Evolutionary conservation across 192 early-diverging fungal species (phyloP), one percentile per base, ranked within the genome.

Genomic region (Coemansia sp.): DNA sequence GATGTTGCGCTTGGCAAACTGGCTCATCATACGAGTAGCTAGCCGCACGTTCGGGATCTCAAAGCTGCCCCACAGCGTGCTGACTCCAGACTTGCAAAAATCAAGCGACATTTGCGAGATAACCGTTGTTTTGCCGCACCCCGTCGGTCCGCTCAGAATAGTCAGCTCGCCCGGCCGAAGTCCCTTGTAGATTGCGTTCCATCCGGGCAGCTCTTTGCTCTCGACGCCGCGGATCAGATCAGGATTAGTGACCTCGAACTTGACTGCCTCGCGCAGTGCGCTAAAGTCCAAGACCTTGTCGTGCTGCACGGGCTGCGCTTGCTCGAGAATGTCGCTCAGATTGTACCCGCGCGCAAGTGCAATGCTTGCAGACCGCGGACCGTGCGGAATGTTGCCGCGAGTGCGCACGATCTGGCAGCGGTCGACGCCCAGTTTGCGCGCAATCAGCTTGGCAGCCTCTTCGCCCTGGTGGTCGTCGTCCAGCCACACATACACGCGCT

Each of bases 11-110:
- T 67, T 81, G 18, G 85, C 85, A 56, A 83, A 82, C 69, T 90
- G 89, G 63, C 75, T 79, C 60, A 90, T 60, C 87, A 90, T 90
- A 21, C 84, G 83, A 46, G 85, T 86, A 0, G 84, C 85, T 20
- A 90, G 71, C 9, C 87, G 74, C 52, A 84, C 76, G 44, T 89
- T 89, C n/a, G 82, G 81, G 56, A 90, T 88, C 73, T 90, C 89
- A 79, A 90, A 90, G 48, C 85, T 87, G 36, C 89, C 89, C 89
- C 89, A 90, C 34, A 90, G 71, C 3, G 87, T 90, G 58, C 83
- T 84, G 20, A 90, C 83, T 37, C 87, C 87, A 15, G 79, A 82
- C 67, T 80, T 69, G 68, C 87, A 88, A 66, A 84, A 88, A 65
- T 88, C 88, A 10, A 90, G 64, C 61, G 85, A 87, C 61, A 88